These are phyloP conservation scores for Noccaea bulbosa DNA, from an alignment of 345 rosid species.

Conservation along the genomic window DNA sequence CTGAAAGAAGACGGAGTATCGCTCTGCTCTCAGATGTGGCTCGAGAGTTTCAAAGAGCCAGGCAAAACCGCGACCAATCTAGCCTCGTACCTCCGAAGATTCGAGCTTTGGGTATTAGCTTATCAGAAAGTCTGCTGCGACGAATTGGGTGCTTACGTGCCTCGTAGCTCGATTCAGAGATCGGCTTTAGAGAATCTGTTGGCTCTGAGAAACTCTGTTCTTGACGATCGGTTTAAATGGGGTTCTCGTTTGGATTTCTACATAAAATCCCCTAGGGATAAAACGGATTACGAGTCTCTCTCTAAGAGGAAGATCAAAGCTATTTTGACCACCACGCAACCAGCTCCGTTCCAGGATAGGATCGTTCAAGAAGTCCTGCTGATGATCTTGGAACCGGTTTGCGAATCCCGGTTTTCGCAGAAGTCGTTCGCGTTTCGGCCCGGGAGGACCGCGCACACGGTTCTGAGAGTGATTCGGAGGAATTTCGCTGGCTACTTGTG, in stretches of 20 bases:
- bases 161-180: constrained; percentile 78
- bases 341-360: constrained; percentile 88
- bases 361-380: constrained; percentile 90
- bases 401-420: constrained; percentile 83
- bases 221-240: constrained; percentile 92
- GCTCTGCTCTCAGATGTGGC: constrained; percentile 95
- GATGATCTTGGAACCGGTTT: constrained; percentile 84
- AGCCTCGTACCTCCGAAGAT: constrained; percentile 69
- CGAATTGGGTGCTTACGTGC: constrained; percentile 85
- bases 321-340: constrained; percentile 85
- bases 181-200: constrained; percentile 81
- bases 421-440: constrained; percentile 93
- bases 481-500: constrained; percentile 90
- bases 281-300: constrained; percentile 78
- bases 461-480: constrained; percentile 86
- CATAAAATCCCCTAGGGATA: constrained; percentile 87
- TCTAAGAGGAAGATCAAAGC: constrained; percentile 96
- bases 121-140: constrained; percentile 91
- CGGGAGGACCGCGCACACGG: constrained; percentile 86
- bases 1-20: constrained; percentile 95
- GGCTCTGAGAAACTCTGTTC: constrained; percentile 85
- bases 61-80: constrained; percentile 63
- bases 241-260: constrained; percentile 90
- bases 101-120: constrained; percentile 92
- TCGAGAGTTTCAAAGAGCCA: constrained; percentile 61